Percentiles rank a stretch among this genome's conserved stretches.
phyloP scores from a whole-genome alignment of 1,139 yeast species.

The Yamadazyma dushanensis region DNA sequence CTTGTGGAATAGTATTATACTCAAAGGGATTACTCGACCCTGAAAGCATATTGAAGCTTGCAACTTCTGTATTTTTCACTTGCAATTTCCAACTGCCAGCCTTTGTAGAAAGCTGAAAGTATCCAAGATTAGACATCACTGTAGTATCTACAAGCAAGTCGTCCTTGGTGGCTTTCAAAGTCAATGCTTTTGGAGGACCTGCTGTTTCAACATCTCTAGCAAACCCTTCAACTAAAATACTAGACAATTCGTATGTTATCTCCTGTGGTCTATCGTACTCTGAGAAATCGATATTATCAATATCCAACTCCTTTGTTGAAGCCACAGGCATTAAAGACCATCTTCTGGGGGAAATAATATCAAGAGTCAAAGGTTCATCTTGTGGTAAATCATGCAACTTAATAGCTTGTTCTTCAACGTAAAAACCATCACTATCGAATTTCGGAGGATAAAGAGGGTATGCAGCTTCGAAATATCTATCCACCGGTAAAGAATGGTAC shows the following conservation, averaged over 20 bases:
- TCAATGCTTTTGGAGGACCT: constrained; percentile 51
- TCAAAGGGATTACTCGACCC: constrained; percentile 30
- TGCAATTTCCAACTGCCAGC: constrained; percentile 69
- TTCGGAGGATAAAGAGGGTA: constrained; percentile 35
- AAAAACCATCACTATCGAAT: constrained; percentile 42
- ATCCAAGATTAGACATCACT: constrained; percentile 74
- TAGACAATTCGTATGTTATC: constrained; percentile 35
- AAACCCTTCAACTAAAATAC: constrained; percentile 69
- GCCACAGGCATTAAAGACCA: constrained; percentile 57
- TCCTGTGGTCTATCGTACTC: constrained; percentile 19
- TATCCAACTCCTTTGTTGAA: constrained; percentile 46
- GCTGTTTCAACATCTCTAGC: constrained; percentile 46
- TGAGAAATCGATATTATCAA: constrained; percentile 56
- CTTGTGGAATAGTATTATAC: constrained; percentile 22
- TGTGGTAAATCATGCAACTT: constrained; percentile 40
- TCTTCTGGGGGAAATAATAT: constrained; percentile 60
- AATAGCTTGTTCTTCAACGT: constrained; percentile 10
- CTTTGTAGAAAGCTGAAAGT: constrained; percentile 66
- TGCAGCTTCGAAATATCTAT: constrained; percentile 58
- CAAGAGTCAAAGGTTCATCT: constrained; percentile 53
- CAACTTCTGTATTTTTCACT: constrained; percentile 26
- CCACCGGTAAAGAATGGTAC: constrained; percentile 44
- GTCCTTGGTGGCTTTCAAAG: constrained; percentile 31
- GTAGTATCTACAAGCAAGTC: constrained; percentile 45
- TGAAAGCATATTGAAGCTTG: constrained; percentile 35